A percentile compares a stretch with the other conserved stretches of the same genome.
Conservation (phyloP, 1,284 basidiomycete genomes). For the Pseudozyma tsukubaensis region DNA sequence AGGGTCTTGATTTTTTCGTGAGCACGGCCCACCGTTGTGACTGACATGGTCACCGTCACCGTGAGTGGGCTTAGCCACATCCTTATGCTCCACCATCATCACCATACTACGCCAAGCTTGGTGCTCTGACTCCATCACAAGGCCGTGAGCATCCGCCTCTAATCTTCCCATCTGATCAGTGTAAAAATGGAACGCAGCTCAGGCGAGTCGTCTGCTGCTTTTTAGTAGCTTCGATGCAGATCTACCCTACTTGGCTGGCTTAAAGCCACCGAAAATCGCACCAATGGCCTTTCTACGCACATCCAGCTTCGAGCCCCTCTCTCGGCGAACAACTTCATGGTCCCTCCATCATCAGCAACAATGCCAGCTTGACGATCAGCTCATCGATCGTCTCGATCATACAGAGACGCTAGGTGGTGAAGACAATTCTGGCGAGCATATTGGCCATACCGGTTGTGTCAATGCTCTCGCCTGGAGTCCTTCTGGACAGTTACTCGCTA, state of each 20-base stretch:
- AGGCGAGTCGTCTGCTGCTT: too few species aligned
- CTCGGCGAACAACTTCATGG: slow-evolving; percentile 18
- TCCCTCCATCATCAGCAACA: slow-evolving; percentile 15
- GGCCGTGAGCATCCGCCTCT: too few species aligned
- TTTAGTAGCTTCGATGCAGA: slow-evolving; percentile 15
- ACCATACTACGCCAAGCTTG: too few species aligned
- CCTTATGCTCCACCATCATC: too few species aligned
- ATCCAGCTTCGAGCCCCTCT: slow-evolving; percentile 8
- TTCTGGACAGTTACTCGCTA: slow-evolving; percentile 79
- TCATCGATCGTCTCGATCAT: slow-evolving; percentile 36
- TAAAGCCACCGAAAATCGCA: background rate
- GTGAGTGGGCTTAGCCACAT: too few species aligned
- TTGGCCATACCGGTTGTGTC: slow-evolving; percentile 52
- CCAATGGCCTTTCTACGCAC: slow-evolving; percentile 12
- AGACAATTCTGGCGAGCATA: slow-evolving; percentile 7
- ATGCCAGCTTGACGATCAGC: slow-evolving; percentile 29
- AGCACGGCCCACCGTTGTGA: too few species aligned
- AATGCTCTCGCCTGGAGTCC: slow-evolving; percentile 82
- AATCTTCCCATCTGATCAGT: too few species aligned
- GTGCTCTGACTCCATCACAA: too few species aligned
- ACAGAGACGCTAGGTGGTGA: slow-evolving; percentile 40
- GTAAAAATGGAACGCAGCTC: too few species aligned
- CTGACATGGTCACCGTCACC: too few species aligned
- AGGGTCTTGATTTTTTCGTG: too few species aligned
- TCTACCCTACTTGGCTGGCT: background rate